A percentile compares a stretch with the other conserved stretches of the same genome.
phyloP scores from a whole-genome alignment of 805 yeast species.

The Kuraishia hungarica region DNA sequence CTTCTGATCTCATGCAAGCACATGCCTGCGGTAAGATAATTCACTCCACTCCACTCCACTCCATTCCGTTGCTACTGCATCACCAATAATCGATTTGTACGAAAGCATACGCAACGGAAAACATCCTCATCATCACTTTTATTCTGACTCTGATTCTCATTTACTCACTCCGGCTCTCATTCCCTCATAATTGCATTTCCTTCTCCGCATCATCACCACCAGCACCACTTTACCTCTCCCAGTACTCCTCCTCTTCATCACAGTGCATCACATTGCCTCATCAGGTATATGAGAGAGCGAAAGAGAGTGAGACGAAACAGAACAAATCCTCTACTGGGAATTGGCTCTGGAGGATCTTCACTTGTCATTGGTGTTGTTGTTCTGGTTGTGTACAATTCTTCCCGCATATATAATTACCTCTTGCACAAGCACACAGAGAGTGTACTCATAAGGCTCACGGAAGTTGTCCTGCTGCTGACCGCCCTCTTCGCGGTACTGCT shows the following conservation, averaged over 20 bases:
- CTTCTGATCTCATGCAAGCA: neutral
- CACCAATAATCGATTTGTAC: too few species aligned
- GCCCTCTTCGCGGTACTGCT: neutral
- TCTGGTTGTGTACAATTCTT: neutral
- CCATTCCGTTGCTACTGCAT: too few species aligned
- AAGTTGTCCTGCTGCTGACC: slow-evolving; percentile 1
- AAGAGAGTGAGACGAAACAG: neutral
- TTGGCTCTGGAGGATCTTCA: neutral
- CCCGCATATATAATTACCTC: neutral
- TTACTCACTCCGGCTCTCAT: too few species aligned
- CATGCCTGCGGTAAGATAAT: too few species aligned
- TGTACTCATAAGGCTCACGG: neutral
- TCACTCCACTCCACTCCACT: too few species aligned
- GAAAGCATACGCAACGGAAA: too few species aligned
- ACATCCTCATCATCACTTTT: too few species aligned
- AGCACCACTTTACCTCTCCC: too few species aligned
- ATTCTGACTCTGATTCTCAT: too few species aligned
- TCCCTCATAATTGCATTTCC: too few species aligned
- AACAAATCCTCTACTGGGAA: neutral
- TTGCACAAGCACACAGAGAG: neutral
- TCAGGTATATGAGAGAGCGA: neutral
- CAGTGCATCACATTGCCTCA: neutral
- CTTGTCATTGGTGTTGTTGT: neutral
- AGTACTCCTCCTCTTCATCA: too few species aligned
- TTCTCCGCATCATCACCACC: too few species aligned